Evolutionary conservation across 345 rosid species (phyloP).

Genomic region (Salix purpurea): DNA sequence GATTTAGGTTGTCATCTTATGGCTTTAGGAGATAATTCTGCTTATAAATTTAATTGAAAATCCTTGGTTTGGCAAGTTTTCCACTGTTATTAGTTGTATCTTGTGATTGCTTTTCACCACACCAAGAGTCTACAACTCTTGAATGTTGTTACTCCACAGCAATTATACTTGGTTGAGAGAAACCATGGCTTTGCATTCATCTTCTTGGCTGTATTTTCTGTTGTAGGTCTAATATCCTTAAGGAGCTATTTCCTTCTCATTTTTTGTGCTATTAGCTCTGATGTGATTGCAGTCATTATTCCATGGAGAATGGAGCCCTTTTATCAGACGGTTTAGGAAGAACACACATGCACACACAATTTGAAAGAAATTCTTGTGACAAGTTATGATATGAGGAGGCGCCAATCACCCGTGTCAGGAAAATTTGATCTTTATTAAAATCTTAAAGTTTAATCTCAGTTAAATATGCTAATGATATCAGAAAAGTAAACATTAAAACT

Average conservation of each 20-base stretch:
- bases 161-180: neutral
- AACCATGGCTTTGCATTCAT: neutral
- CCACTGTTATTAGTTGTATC: neutral
- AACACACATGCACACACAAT: too few species aligned
- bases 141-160: neutral
- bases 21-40: constrained; percentile 10
- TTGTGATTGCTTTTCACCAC: neutral
- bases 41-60: neutral
- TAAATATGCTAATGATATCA: too few species aligned
- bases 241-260: neutral
- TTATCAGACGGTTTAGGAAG: neutral
- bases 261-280: constrained; percentile 6
- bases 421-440: too few species aligned
- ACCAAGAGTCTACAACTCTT: neutral
- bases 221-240: neutral
- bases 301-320: neutral
- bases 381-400: neutral
- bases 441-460: too few species aligned
- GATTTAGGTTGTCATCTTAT: constrained; percentile 6
- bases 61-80: constrained; percentile 1
- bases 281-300: constrained; percentile 6
- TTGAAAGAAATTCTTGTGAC: neutral
- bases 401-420: neutral
- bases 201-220: neutral
- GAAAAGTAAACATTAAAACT: too few species aligned